Conservation (phyloP, 2,329 filamentous ascomycete species). For the Ascochyta lentis region DNA sequence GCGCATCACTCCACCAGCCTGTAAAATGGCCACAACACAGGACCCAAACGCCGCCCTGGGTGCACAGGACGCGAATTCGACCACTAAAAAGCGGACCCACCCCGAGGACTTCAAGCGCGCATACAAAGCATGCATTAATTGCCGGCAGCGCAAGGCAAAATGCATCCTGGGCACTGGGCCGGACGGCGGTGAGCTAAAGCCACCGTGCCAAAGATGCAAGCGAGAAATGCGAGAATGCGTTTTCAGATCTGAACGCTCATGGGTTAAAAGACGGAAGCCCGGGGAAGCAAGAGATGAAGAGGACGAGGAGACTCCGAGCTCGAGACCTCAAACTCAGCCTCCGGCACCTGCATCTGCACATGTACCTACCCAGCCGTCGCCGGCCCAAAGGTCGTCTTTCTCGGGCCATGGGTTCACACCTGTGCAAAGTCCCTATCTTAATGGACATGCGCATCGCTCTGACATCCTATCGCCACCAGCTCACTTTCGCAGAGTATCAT, state of each 20-base stretch:
- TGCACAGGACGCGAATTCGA: constrained; percentile 26
- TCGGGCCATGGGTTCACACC: constrained; percentile 36
- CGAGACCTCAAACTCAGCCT: constrained; percentile 13
- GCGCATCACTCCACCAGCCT: constrained; percentile 29
- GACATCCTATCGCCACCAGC: constrained; percentile 40
- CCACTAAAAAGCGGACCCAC: constrained; percentile 44
- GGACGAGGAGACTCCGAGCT: constrained; percentile 23
- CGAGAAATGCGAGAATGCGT: constrained; percentile 59
- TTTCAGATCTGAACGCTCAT: constrained; percentile 51
- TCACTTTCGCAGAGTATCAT: constrained; percentile 41
- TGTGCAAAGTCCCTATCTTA: constrained; percentile 34
- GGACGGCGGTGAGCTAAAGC: constrained; percentile 50
- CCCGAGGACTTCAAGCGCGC: constrained; percentile 58
- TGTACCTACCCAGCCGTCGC: constrained; percentile 24
- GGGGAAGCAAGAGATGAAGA: constrained; percentile 36
- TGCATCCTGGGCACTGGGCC: constrained; percentile 56
- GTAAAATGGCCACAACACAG: constrained; percentile 24
- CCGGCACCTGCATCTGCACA: constrained; percentile 15
- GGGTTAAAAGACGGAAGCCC: constrained; percentile 48
- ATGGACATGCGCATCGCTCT: constrained; percentile 28
- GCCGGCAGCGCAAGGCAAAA: constrained; percentile 60
- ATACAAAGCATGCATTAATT: constrained; percentile 63
- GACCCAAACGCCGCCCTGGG: constrained; percentile 23
- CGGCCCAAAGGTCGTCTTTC: constrained; percentile 33
- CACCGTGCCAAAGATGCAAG: constrained; percentile 57